Percentiles rank a stretch among this genome's conserved stretches.
Conservation (phyloP, 352 stramenopile species). For the Aphanomyces astaci region DNA sequence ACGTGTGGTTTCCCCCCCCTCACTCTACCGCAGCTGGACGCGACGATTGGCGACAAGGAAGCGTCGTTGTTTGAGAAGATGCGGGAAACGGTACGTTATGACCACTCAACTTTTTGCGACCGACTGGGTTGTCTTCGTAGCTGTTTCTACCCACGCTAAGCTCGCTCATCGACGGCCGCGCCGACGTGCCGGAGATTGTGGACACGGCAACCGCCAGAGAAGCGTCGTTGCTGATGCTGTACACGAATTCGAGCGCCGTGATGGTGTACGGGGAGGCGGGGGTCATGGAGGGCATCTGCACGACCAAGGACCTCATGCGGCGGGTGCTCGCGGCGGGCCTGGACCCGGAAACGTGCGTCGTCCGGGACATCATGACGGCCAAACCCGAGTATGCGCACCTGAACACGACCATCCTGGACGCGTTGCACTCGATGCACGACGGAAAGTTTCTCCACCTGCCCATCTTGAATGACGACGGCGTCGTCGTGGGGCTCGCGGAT, state of each 20-base stretch:
- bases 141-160: constrained; percentile 80
- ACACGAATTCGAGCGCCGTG: constrained; percentile 74
- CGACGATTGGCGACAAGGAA: constrained; percentile 40
- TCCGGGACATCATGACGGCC: constrained; percentile 91
- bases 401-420: constrained; percentile 93
- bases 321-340: constrained; percentile 88
- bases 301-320: constrained; percentile 96
- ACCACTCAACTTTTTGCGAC: neutral
- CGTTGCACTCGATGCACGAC: constrained; percentile 96
- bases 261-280: constrained; percentile 84
- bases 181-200: constrained; percentile 47
- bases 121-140: constrained; percentile 26
- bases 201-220: constrained; percentile 50
- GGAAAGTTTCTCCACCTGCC: constrained; percentile 95
- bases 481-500: constrained; percentile 92
- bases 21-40: constrained; percentile 37
- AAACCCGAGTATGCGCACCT: constrained; percentile 89
- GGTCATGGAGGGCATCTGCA: constrained; percentile 93
- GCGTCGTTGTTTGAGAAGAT: constrained; percentile 79
- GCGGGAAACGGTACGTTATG: constrained; percentile 50
- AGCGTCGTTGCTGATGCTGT: constrained; percentile 70
- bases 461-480: constrained; percentile 86
- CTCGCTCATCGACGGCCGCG: constrained; percentile 56
- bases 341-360: constrained; percentile 62
- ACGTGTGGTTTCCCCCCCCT: neutral